Evolutionary conservation across 371 early-diverging fungal genomes (phyloP).

Genomic region (Lichtheimia ramosa): DNA sequence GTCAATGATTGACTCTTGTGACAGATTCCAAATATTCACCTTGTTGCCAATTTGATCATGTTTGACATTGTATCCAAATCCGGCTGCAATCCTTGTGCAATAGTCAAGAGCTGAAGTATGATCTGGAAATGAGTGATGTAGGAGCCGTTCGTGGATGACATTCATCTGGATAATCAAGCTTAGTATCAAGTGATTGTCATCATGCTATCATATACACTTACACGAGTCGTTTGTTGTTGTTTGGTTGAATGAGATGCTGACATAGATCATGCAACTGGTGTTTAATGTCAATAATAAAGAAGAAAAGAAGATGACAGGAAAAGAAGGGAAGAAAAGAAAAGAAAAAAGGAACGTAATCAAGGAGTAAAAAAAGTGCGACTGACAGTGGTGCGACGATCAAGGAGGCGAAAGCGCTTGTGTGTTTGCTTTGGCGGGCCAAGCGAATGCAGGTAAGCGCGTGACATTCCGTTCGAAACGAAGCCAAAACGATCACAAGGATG

Average conservation of each 20-base stretch:
- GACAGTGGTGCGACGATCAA: conserved; percentile 2
- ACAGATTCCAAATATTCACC: background rate
- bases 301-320: background rate
- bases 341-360: background rate
- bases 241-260: background rate
- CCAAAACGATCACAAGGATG: background rate
- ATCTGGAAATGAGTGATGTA: background rate
- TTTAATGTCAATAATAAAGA: background rate
- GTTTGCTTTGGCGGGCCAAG: background rate
- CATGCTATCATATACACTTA: background rate
- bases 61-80: background rate
- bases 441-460: conserved; percentile 1
- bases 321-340: background rate
- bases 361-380: background rate
- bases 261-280: background rate
- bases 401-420: background rate
- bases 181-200: background rate
- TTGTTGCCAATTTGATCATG: conserved; percentile 1
- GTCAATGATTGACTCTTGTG: too few relatives aligned
- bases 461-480: background rate
- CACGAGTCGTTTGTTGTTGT: background rate
- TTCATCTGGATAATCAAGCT: background rate
- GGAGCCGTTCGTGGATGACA: background rate
- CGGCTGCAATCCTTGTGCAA: background rate
- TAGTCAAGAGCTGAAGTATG: background rate